Conservation (phyloP, 1,284 basidiomycete genomes). For the Austropuccinia psidii region DNA sequence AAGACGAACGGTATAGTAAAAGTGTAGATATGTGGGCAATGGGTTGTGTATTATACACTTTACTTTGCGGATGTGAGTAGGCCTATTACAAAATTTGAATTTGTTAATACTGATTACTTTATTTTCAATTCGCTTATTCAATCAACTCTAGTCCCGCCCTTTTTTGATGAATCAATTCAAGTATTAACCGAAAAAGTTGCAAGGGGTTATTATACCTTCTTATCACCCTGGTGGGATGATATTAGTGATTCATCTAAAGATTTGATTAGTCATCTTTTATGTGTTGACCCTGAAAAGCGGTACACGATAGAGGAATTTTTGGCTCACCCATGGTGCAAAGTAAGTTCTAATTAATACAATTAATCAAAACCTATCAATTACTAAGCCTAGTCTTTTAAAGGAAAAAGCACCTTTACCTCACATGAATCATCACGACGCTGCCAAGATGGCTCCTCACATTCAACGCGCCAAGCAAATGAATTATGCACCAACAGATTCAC, state of each 20-base stretch:
- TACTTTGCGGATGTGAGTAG: slow-evolving; percentile 91
- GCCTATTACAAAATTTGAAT: background rate
- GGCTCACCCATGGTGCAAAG: slow-evolving; percentile 87
- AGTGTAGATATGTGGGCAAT: slow-evolving; percentile 99
- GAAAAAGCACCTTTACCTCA: slow-evolving; percentile 24
- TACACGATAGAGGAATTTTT: slow-evolving; percentile 98
- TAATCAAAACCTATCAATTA: background rate
- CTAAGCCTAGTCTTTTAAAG: background rate
- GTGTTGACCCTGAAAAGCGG: slow-evolving; percentile 87
- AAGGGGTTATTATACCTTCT: slow-evolving; percentile 92
- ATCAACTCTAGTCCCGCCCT: slow-evolving; percentile 52
- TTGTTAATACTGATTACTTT: background rate
- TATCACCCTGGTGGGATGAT: slow-evolving; percentile 99
- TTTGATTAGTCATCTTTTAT: slow-evolving; percentile 85
- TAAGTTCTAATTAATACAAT: background rate
- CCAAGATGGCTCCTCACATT: slow-evolving; percentile 31
- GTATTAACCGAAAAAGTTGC: slow-evolving; percentile 98
- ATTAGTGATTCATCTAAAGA: slow-evolving; percentile 78
- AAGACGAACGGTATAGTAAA: slow-evolving; percentile 97
- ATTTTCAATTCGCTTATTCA: background rate
- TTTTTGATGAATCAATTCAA: slow-evolving; percentile 98
- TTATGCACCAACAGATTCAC: slow-evolving; percentile 75
- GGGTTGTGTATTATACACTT: slow-evolving; percentile 94
- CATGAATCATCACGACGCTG: slow-evolving; percentile 32
- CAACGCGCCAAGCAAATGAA: slow-evolving; percentile 29